A percentile compares a stretch with the other conserved stretches of the same genome.
Evolutionary conservation across 208 protist genomes (phyloP).

Genomic region (Leptomonas seymouri): DNA sequence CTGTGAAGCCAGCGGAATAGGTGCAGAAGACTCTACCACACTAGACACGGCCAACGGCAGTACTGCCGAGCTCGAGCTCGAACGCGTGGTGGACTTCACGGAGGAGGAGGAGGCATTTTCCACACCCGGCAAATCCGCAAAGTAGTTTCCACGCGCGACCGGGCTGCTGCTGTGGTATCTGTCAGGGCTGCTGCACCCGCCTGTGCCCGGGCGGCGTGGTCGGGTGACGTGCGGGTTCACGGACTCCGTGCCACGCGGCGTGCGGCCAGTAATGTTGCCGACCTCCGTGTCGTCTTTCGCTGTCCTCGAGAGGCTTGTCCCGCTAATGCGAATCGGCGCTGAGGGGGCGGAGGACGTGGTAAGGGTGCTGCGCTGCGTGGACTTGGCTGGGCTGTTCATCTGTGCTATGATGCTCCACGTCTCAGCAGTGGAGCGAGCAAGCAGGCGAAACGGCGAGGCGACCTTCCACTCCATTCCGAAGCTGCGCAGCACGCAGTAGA

Average conservation of each 20-base stretch:
- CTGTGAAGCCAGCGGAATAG: not conserved
- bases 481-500: constrained; percentile 69
- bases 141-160: constrained; percentile 30
- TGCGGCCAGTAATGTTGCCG: constrained; percentile 24
- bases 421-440: constrained; percentile 54
- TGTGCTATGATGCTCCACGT: constrained; percentile 59
- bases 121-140: constrained; percentile 14
- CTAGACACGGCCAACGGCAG: not conserved
- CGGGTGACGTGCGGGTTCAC: constrained; percentile 14
- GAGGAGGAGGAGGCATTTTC: not conserved
- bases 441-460: constrained; percentile 68
- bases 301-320: constrained; percentile 4
- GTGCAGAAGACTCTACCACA: not conserved
- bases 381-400: not conserved
- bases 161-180: constrained; percentile 18
- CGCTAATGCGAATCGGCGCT: constrained; percentile 34
- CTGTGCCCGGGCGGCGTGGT: constrained; percentile 10
- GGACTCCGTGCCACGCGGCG: constrained; percentile 25
- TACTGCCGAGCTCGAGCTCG: constrained; percentile 3
- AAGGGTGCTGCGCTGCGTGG: not conserved
- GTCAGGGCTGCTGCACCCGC: constrained; percentile 10
- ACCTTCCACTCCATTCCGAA: constrained; percentile 90
- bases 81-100: not conserved
- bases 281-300: constrained; percentile 30
- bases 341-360: constrained; percentile 18